Conservation (phyloP, 2,329 filamentous ascomycete species). For the Metarhizium guizhouense region DNA sequence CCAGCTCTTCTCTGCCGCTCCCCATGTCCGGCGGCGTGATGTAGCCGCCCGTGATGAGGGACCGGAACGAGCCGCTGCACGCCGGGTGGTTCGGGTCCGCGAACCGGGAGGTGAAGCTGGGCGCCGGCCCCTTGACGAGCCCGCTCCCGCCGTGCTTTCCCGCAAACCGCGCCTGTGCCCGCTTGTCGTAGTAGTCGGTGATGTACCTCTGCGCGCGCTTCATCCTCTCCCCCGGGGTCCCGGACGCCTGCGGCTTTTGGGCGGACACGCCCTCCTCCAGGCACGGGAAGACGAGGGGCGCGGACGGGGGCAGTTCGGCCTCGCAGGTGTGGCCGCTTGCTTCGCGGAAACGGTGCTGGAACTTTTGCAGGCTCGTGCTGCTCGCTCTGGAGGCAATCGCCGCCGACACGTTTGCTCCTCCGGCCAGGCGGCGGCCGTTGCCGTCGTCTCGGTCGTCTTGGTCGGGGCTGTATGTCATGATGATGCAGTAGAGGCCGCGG, state of each 20-base stretch:
- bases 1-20: not conserved
- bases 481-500: slow-evolving; percentile 9
- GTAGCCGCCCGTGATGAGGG: slow-evolving; percentile 9
- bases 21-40: slow-evolving; percentile 7
- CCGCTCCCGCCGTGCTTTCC: slow-evolving; percentile 3
- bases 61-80: slow-evolving; percentile 9
- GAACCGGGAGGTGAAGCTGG: slow-evolving; percentile 7
- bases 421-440: not conserved
- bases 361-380: not conserved
- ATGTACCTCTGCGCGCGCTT: slow-evolving; percentile 1
- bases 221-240: not conserved
- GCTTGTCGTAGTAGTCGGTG: slow-evolving; percentile 3
- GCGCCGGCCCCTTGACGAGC: not conserved
- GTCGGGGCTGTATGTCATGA: slow-evolving; percentile 9
- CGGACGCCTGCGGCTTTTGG: not conserved
- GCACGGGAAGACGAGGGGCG: not conserved
- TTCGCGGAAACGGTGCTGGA: not conserved
- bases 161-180: slow-evolving; percentile 5
- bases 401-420: not conserved
- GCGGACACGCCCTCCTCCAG: not conserved
- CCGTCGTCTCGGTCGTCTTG: not conserved
- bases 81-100: slow-evolving; percentile 10
- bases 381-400: not conserved
- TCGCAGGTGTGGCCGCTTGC: not conserved
- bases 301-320: not conserved